Percentiles rank a stretch among this genome's conserved stretches.
Evolutionary conservation across 2,329 filamentous ascomycete genomes (phyloP).

Genomic region (Hypomyces rosellus): DNA sequence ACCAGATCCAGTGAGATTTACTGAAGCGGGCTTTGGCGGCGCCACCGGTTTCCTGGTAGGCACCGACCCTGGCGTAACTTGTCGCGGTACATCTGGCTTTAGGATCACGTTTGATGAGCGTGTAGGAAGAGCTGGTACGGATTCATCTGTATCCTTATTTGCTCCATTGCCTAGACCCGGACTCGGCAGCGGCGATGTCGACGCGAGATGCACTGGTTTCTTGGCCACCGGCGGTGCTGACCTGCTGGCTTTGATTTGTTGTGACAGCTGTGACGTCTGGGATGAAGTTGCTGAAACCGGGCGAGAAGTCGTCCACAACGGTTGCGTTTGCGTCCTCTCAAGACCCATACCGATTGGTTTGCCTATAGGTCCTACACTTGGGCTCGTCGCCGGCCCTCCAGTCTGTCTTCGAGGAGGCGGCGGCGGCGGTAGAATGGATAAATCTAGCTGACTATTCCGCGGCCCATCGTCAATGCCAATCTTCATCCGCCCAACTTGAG

Average conservation of each 20-base stretch:
- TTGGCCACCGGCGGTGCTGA: slow-evolving; percentile 52
- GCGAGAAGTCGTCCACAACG: slow-evolving; percentile 23
- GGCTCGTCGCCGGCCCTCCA: slow-evolving; percentile 14
- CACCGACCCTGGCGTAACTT: slow-evolving; percentile 11
- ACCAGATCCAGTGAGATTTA: slow-evolving; percentile 18
- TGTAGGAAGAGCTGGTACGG: slow-evolving; percentile 6
- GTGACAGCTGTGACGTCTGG: slow-evolving; percentile 26
- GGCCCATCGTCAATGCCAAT: slow-evolving; percentile 34
- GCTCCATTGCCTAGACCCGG: slow-evolving; percentile 10
- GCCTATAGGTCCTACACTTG: slow-evolving; percentile 6
- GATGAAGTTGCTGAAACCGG: slow-evolving; percentile 33
- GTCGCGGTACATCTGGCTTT: not conserved
- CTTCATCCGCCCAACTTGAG: slow-evolving; percentile 39
- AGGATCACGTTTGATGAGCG: slow-evolving; percentile 5
- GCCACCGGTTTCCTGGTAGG: slow-evolving; percentile 22
- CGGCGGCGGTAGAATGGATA: slow-evolving; percentile 33
- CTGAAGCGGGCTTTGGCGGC: slow-evolving; percentile 15
- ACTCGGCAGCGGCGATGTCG: slow-evolving; percentile 20
- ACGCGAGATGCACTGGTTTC: slow-evolving; percentile 53
- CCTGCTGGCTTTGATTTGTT: slow-evolving; percentile 30
- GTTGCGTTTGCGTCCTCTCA: slow-evolving; percentile 21
- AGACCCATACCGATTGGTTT: slow-evolving; percentile 13
- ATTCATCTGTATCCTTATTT: slow-evolving; percentile 15
- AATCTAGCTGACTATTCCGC: slow-evolving; percentile 6
- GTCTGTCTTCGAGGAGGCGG: slow-evolving; percentile 38